Evolutionary conservation across 768 basidiomycete genomes (phyloP), one percentile per base, ranked within the genome.

Genomic region (Lactarius sanguifluus): DNA sequence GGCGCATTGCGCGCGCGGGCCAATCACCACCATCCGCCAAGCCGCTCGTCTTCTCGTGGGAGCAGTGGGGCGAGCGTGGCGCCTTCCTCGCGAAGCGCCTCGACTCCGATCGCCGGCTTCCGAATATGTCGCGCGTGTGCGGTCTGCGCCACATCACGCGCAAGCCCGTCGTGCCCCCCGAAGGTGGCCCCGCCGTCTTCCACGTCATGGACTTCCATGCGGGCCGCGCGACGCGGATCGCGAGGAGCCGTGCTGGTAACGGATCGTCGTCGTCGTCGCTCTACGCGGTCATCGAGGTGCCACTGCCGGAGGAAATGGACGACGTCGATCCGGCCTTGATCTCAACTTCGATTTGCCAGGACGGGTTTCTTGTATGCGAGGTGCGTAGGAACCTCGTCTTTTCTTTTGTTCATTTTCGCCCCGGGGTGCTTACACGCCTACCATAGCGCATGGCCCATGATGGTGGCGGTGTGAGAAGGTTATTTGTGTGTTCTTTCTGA

Each of bases 401-500:
- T 34, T 34, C 32, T 34, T 54, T n/a, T 32, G 7, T 47, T 23
- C 32, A 38, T n/a, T 47, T n/a, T 10, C 8, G 1, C 32, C 23
- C n/a, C 38, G 12, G 12, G 36, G 10, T 38, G 10, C 38, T 38
- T 38, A 38, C 38, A 36, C 34, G 34, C 34, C 34, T 36, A 15
- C 18, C 13, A 18, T 12, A 61, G 59, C 59, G 59, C 7, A n/a
- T 34, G 45, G 25, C 13, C 9, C 3, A 2, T 13, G 25, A 50
- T 10, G 4, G 2, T 25, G 32, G 43, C 23, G 59, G 59, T 12
- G 1, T 61, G 9, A 45, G 18, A 43, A 45, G 43, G 15, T 2
- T 61, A 2, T 61, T 34, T 7, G n/a, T 61, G 10, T 61, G 59
- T 25, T 61, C 59, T 5, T 61, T 61, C 59, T 61, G 28, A 47